Percentiles rank a stretch among this genome's conserved stretches.
These are phyloP conservation scores for Stephanodiscus minutulus DNA, from an alignment of 108 stramenopile genomes.

Conservation along the genomic window DNA sequence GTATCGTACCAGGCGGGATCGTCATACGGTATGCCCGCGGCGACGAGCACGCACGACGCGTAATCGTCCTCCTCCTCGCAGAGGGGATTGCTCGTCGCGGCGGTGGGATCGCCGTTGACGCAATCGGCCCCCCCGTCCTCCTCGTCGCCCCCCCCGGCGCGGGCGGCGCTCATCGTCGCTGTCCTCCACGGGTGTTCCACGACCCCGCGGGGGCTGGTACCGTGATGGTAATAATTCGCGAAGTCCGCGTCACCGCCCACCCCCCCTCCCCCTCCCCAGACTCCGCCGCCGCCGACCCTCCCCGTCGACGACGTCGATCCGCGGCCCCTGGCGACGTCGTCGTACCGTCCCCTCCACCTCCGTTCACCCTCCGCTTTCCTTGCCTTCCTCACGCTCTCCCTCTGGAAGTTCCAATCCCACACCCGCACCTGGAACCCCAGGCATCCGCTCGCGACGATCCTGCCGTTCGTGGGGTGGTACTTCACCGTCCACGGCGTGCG, in stretches of 20 bases:
- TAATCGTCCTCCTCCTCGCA: slow-evolving; percentile 39
- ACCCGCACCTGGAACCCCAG: slow-evolving; percentile 93
- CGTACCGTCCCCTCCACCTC: slow-evolving; percentile 33
- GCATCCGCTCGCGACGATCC: slow-evolving; percentile 92
- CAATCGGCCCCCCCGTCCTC: background rate
- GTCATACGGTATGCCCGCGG: slow-evolving; percentile 37
- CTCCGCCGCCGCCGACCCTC: background rate
- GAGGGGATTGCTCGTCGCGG: background rate
- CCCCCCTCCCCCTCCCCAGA: slow-evolving; percentile 1
- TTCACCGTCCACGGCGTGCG: slow-evolving; percentile 99
- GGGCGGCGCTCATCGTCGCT: background rate
- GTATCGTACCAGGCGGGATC: slow-evolving; percentile 55
- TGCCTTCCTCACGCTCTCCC: slow-evolving; percentile 24
- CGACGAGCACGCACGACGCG: slow-evolving; percentile 16
- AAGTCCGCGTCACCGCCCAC: background rate
- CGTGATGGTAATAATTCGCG: background rate
- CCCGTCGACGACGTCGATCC: background rate
- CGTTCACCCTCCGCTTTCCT: slow-evolving; percentile 30
- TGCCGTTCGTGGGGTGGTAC: slow-evolving; percentile 85
- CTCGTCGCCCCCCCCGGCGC: background rate
- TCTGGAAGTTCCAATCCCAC: slow-evolving; percentile 85
- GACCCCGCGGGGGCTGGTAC: slow-evolving; percentile 27
- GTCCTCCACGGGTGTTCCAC: slow-evolving; percentile 24
- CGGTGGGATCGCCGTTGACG: background rate
- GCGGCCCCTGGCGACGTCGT: background rate